A percentile compares a stretch with the other conserved stretches of the same genome.
phyloP scores from a whole-genome alignment of 2,329 filamentous ascomycete species.

The Eurotiales sp. region DNA sequence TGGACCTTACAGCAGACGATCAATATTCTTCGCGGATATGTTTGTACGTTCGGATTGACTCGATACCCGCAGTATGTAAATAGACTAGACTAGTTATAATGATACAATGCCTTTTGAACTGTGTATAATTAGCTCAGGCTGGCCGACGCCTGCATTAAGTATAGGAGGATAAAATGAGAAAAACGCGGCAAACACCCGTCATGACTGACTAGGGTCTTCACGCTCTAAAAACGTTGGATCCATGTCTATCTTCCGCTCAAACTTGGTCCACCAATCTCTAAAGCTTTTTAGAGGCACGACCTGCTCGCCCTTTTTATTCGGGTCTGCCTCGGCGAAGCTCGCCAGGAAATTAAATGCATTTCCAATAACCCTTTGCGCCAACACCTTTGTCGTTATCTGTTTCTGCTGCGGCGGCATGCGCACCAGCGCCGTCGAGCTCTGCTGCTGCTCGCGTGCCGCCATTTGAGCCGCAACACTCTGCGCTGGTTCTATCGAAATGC shows the following conservation, averaged over 20 bases:
- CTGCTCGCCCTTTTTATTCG: slow-evolving; percentile 61
- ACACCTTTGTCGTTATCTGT: slow-evolving; percentile 63
- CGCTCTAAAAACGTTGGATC: slow-evolving; percentile 89
- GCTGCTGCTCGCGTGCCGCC: slow-evolving; percentile 40
- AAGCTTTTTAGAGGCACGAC: slow-evolving; percentile 93
- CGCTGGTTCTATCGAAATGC: slow-evolving; percentile 75
- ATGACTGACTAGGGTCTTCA: slow-evolving; percentile 45
- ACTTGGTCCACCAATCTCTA: slow-evolving; percentile 97
- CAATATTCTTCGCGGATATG: not conserved
- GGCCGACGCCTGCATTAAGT: no score
- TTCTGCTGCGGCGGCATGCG: slow-evolving; percentile 27
- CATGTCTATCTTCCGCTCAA: slow-evolving; percentile 77
- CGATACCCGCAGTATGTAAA: slow-evolving; percentile 6
- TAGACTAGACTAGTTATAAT: slow-evolving; percentile 14
- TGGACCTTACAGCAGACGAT: not conserved
- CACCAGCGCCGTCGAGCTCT: slow-evolving; percentile 26
- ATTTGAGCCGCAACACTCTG: slow-evolving; percentile 68
- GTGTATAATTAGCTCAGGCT: not conserved
- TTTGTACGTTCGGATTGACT: not conserved
- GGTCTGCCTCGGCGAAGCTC: slow-evolving; percentile 68
- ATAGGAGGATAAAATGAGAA: no score
- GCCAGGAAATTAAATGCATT: slow-evolving; percentile 97
- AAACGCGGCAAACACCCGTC: not conserved
- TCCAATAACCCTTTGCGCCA: slow-evolving; percentile 91
- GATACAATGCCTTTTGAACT: slow-evolving; percentile 4